Base-by-base conservation (phyloP, 768 basidiomycete species). In the Collybiopsis confluens region DNA sequence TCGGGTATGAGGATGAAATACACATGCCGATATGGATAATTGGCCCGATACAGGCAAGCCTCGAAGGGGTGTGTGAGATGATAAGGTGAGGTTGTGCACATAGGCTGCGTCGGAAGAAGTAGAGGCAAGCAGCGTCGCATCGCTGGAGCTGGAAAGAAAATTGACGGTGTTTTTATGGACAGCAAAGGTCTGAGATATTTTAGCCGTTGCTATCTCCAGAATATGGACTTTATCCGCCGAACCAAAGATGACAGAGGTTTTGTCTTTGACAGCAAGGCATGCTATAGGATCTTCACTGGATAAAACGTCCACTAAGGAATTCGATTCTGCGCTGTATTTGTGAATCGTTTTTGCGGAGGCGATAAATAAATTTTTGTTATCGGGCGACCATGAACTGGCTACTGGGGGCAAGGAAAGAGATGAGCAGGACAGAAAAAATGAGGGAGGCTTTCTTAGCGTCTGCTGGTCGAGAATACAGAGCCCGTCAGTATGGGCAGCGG, bases 1-100 rank as follows among this genome's bases (percentile, higher is more conserved):
- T n/a, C 80, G 79, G 1, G 74, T 68, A 63, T 88, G 83, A 10
- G 77, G 73, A 60, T 88, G 86, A 58, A 90, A 90, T 24, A 70
- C 64, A 54, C 83, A 82, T 13, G 78, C 71, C 0, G 67, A 71
- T 38, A 83, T 70, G 9, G n/a, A 45, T n/a, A 66, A 55, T 49
- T 69, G 70, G 26, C 60, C 61, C 28, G 63, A 59, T 30, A 63
- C 57, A 1, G 79, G 72, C 2, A 86, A 65, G 0, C 85, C 84
- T 26, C 79, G 76, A 36, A 90, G 74, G 27, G 73, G 68, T 2
- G 74, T 75, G 58, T 81, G 77, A 7, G 83, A 76, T 13, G 78
- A 77, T 10, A 75, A 71, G 0, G 76, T 62, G 49, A 89, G 68
- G 57, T 86, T 80, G 59, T 88, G 77, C 11, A 90, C 71, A 61